Evolutionary conservation across 1,284 basidiomycete genomes (phyloP).

Genomic region (Trichosporon ovoides): DNA sequence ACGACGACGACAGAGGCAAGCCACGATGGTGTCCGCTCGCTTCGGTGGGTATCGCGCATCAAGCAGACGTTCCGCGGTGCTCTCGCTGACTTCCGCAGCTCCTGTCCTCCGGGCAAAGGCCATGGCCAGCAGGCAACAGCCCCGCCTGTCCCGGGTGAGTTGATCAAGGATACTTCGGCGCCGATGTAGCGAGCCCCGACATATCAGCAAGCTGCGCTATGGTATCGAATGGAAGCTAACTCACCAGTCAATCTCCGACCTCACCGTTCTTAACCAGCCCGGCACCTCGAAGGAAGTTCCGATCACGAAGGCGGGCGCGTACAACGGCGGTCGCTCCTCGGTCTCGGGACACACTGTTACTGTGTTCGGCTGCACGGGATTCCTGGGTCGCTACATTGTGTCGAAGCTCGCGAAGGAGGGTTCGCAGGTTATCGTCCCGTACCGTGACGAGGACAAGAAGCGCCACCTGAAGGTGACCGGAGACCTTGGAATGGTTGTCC

Average conservation of each 20-base stretch:
- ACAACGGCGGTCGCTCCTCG: slow-evolving; percentile 76
- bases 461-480: slow-evolving; percentile 87
- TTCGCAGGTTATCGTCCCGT: slow-evolving; percentile 90
- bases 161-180: too few species aligned
- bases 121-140: slow-evolving; percentile 14
- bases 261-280: slow-evolving; percentile 35
- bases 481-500: slow-evolving; percentile 93
- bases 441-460: slow-evolving; percentile 92
- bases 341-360: slow-evolving; percentile 86
- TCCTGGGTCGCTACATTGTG: slow-evolving; percentile 90
- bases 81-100: slow-evolving; percentile 23
- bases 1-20: slow-evolving; percentile 10
- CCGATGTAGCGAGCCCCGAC: too few species aligned
- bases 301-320: slow-evolving; percentile 61
- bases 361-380: slow-evolving; percentile 95
- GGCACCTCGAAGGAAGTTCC: slow-evolving; percentile 52
- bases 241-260: slow-evolving; percentile 44
- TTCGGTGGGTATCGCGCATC: slow-evolving; percentile 21
- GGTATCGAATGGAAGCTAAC: too few species aligned
- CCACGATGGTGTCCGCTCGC: slow-evolving; percentile 32
- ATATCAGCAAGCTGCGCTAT: too few species aligned
- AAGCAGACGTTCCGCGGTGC: background rate
- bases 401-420: slow-evolving; percentile 90
- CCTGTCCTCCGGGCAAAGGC: slow-evolving; percentile 33
- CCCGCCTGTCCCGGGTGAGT: slow-evolving; percentile 21